Conservation (phyloP, 225 moss, liverwort and hornwort species). For the Thuidium tamariscinum region DNA sequence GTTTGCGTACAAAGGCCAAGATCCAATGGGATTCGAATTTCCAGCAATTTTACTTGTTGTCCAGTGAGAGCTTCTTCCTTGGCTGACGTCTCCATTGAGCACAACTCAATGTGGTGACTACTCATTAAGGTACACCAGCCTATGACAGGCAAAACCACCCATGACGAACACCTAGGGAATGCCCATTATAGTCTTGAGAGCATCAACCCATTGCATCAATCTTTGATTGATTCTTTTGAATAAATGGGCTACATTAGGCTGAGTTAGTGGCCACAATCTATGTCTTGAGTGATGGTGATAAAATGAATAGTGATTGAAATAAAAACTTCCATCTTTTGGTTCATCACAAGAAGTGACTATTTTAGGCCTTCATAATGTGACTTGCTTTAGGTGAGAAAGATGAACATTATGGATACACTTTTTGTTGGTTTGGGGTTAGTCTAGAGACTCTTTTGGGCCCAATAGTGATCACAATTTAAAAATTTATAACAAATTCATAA, state of each 20-base stretch:
- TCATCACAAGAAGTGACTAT: neutral
- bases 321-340: neutral
- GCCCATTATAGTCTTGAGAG: neutral
- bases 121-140: neutral
- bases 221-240: neutral
- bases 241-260: too few relatives aligned
- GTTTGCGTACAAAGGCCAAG: neutral
- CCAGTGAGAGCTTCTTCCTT: neutral
- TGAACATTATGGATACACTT: neutral
- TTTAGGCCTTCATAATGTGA: neutral
- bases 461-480: rapidly evolving
- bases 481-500: neutral
- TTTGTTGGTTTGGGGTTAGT: neutral
- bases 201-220: neutral
- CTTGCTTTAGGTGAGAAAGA: neutral
- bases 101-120: neutral
- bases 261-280: neutral
- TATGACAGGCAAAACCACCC: neutral
- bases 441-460: neutral
- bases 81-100: neutral
- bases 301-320: neutral
- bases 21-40: neutral
- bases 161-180: neutral
- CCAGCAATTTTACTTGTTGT: neutral
- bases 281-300: neutral